Base-by-base conservation (phyloP, 768 basidiomycete genomes). In the Lentinula detonsa region DNA sequence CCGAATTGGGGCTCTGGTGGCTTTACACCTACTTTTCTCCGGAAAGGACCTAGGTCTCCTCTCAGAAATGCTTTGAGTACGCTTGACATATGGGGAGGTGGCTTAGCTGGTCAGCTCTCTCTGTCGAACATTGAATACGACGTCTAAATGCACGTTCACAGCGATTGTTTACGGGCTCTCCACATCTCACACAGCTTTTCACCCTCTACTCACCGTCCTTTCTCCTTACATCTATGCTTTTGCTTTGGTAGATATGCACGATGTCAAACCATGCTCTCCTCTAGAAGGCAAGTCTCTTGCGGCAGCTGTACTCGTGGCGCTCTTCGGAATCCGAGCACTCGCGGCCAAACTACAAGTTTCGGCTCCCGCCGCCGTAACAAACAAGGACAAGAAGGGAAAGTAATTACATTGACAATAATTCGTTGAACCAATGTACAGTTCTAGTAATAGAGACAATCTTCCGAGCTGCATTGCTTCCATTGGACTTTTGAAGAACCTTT, bases 11-110 rank as follows among this genome's bases (percentile, higher is more conserved):
- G 72, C 3, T 70, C 83, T 15, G 55, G 55, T 43, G 55, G 55
- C 57, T 70, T 72, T 16, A 81, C 78, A 0, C 83, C 83, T 2
- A 78, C 77, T 0, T 68, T 81, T 23, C 71, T 84, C 11, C 73
- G 75, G 23, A 70, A 70, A 10, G 77, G 73, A 5, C 76, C 74
- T 2, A 74, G 45, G 35, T 46, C 45, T 52, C 53, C 75, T 56
- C 73, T 74, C 62, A 75, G 71, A 15, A 49, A 75, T 48, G 50
- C 74, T 54, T 73, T 74, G 62, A 75, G 71, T 7, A 79, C 76
- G 1, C 66, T 83, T 16, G 83, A 83, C 64, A 67, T 83, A 0
- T 83, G 82, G 83, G 81, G 75, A 59, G 83, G 83, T 42, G 75
- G 79, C 7, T 63, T 82, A 2, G 77, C 78, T 8, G 80, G 68